Conservation (phyloP, 768 basidiomycete genomes). For the Holtermanniella nyarrowii region DNA sequence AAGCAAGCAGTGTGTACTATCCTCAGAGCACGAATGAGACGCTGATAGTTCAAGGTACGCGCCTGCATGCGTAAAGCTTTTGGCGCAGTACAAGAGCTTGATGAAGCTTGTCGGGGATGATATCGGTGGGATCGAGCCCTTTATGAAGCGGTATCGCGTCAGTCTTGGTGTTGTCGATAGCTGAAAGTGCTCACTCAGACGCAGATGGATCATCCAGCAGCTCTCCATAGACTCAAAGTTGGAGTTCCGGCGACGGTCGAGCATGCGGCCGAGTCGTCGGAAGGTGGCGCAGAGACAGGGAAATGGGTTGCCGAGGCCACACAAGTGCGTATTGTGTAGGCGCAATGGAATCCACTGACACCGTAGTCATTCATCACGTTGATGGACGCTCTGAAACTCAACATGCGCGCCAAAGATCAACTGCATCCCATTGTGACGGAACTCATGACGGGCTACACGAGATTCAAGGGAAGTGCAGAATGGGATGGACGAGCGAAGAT, state of each 20-base stretch:
- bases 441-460: constrained; percentile 84
- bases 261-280: constrained; percentile 63
- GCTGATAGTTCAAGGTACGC: constrained; percentile 69
- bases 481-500: constrained; percentile 94
- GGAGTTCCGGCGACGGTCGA: constrained; percentile 96
- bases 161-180: constrained; percentile 21
- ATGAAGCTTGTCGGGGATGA: constrained; percentile 86
- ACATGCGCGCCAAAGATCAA: constrained; percentile 91
- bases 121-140: constrained; percentile 57
- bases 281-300: constrained; percentile 68
- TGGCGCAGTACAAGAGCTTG: constrained; percentile 97
- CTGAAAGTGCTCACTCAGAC: background rate
- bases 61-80: constrained; percentile 83
- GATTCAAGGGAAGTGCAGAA: constrained; percentile 88
- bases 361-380: constrained; percentile 89
- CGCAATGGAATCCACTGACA: background rate
- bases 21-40: background rate
- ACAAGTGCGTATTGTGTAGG: constrained; percentile 51
- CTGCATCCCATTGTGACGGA: constrained; percentile 89
- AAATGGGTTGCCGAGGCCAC: constrained; percentile 98
- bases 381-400: constrained; percentile 91
- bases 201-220: constrained; percentile 88
- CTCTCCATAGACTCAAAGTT: constrained; percentile 75
- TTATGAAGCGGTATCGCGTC: constrained; percentile 80
- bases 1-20: constrained; percentile 65